These are phyloP conservation scores for Smithsoniella earleae DNA, from an alignment of 163 green algal species.

Conservation along the genomic window DNA sequence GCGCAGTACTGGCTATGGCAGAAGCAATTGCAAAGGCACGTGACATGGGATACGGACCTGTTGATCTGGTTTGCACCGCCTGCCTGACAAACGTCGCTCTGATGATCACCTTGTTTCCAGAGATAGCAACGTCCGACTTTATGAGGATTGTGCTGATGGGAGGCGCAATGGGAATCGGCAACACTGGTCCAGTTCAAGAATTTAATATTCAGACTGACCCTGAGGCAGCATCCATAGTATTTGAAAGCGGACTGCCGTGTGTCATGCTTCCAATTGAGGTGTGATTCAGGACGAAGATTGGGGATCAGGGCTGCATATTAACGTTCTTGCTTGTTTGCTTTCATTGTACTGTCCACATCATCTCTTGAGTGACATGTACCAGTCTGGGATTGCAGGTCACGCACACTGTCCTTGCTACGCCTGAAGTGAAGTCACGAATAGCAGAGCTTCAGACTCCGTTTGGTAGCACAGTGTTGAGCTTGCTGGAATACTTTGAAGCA, in stretches of 20 bases:
- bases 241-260: conserved; percentile 60
- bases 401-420: conserved; percentile 74
- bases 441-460: conserved; percentile 43
- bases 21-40: conserved; percentile 1
- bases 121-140: conserved; percentile 46
- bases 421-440: conserved; percentile 49
- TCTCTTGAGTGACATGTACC: not conserved
- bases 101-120: conserved; percentile 79
- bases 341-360: not conserved
- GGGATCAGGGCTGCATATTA: not conserved
- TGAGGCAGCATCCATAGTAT: conserved; percentile 82
- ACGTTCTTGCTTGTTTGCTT: not conserved
- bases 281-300: not conserved
- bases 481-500: conserved; percentile 81
- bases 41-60: not conserved
- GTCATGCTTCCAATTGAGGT: conserved; percentile 90
- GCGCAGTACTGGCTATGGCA: conserved; percentile 28
- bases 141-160: conserved; percentile 80
- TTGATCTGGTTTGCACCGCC: conserved; percentile 66
- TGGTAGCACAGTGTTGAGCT: conserved; percentile 42
- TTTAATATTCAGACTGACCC: conserved; percentile 74
- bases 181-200: conserved; percentile 50
- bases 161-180: conserved; percentile 59
- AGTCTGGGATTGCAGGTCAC: conserved; percentile 53
- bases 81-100: conserved; percentile 81